Conservation (phyloP, 192 early-diverging fungal genomes). For the Diversispora eburnea region DNA sequence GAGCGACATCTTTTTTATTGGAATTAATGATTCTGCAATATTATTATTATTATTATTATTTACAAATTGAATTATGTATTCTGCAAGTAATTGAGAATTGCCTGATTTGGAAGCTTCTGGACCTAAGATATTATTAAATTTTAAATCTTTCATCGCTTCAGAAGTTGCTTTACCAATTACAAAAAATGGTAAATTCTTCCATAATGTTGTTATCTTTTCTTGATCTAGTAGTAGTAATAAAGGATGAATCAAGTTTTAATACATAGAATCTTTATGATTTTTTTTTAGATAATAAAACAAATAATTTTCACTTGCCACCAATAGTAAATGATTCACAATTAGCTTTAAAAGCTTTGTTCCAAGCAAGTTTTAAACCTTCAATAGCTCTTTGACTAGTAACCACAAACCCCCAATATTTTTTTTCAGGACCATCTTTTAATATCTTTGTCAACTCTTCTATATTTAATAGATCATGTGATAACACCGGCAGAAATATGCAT, state of each 20-base stretch:
- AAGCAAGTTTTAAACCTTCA: conserved; percentile 35
- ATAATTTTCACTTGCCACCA: no score
- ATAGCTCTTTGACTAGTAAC: conserved; percentile 44
- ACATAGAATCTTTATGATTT: no score
- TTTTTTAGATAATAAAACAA: no score
- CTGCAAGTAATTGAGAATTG: conserved; percentile 38
- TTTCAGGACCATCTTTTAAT: conserved; percentile 24
- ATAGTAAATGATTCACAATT: neutral
- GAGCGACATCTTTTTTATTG: neutral
- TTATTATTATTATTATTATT: neutral
- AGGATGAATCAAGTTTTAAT: no score
- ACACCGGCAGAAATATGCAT: conserved; percentile 32
- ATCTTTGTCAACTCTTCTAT: conserved; percentile 16
- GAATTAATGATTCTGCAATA: conserved; percentile 7
- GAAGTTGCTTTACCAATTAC: conserved; percentile 46
- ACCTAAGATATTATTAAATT: conserved; percentile 2
- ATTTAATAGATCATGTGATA: conserved; percentile 21
- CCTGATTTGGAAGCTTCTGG: conserved; percentile 32
- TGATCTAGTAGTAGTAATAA: no score
- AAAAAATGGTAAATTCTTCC: conserved; percentile 40
- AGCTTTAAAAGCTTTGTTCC: conserved; percentile 7
- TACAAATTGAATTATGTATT: conserved; percentile 31
- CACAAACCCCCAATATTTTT: conserved; percentile 34
- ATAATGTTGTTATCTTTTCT: conserved; percentile 13
- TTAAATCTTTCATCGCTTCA: conserved; percentile 20